Percentiles rank a stretch among this genome's conserved stretches.
Conservation (phyloP, 495 filamentous ascomycete species). For the Xylaria nigripes region DNA sequence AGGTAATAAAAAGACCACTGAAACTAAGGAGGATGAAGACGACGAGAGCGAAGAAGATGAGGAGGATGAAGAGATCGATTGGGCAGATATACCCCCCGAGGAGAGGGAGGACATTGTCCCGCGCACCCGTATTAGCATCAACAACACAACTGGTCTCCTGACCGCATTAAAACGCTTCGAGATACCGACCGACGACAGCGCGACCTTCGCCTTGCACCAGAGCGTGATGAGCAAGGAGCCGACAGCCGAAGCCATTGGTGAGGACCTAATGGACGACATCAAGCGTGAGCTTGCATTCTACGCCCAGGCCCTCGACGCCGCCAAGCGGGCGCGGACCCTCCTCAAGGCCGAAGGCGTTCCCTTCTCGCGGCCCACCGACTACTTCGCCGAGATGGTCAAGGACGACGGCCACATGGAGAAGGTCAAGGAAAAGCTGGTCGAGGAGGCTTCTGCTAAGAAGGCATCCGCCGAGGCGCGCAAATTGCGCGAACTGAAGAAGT, state of each 20-base stretch:
- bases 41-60: slow-evolving; percentile 41
- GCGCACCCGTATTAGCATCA: slow-evolving; percentile 90
- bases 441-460: slow-evolving; percentile 87
- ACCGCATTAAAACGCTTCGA: slow-evolving; percentile 68
- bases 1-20: slow-evolving; percentile 11
- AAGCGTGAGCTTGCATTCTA: slow-evolving; percentile 90
- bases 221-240: slow-evolving; percentile 40
- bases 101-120: slow-evolving; percentile 58
- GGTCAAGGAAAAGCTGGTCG: slow-evolving; percentile 87
- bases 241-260: slow-evolving; percentile 42
- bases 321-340: slow-evolving; percentile 55
- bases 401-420: slow-evolving; percentile 96
- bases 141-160: slow-evolving; percentile 83
- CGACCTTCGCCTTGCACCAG: slow-evolving; percentile 49
- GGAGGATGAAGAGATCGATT: slow-evolving; percentile 49
- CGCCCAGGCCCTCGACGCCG: slow-evolving; percentile 77
- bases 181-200: slow-evolving; percentile 46
- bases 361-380: slow-evolving; percentile 84
- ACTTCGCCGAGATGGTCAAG: slow-evolving; percentile 98
- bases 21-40: slow-evolving; percentile 29
- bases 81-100: slow-evolving; percentile 4
- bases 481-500: slow-evolving; percentile 95
- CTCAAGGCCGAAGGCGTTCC: slow-evolving; percentile 75
- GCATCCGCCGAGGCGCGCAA: slow-evolving; percentile 83
- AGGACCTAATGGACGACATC: slow-evolving; percentile 78